Evolutionary conservation across 352 stramenopile species (phyloP), one percentile per base, ranked within the genome.

Genomic region (Pythium plurisporium): DNA sequence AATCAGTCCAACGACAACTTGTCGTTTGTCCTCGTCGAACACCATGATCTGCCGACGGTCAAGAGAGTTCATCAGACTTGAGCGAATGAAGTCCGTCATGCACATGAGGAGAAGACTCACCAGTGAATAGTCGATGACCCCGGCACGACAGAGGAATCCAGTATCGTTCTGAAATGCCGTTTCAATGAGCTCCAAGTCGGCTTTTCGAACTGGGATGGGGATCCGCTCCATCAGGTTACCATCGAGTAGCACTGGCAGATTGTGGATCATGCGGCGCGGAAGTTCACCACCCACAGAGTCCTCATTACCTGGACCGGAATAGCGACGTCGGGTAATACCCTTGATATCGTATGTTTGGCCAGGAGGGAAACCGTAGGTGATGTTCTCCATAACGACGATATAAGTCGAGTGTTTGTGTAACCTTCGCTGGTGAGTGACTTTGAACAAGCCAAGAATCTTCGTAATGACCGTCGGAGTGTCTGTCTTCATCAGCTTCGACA

Each of bases 331-430:
- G 4, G 86, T 65, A 47, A 95, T 91, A 19, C 85, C 85, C 59
- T 95, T 95, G 43, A 95, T 72, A 51, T 95, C 85, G 62, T 93
- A 95, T 69, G 90, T 87, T 69, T 95, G 85, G 5, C 79, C 82
- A 0, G 73, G 72, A 5, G 73, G 66, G 45, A 89, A 91, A 9
- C 85, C 85, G 48, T 90, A 95, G 45, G 76, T 78, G 48, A 92
- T 79, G 47, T 91, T 91, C 58, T 95, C 85, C 85, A 95, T 95
- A 45, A 90, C 83, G 4, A 95, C 79, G 3, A 95, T 70, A 52
- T 91, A 92, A 45, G 83, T 87, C 11, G 80, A 82, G 43, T 91
- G 84, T 63, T 87, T 86, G 50, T 87, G 71, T 43, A 91, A 37
- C 25, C 73, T 65, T 23, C 69, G 62, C 44, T 67, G 76, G 42